Evolutionary conservation across 1,284 basidiomycete species (phyloP), one percentile per base, ranked within the genome.

Genomic region (Lignosus rhinocerotis): DNA sequence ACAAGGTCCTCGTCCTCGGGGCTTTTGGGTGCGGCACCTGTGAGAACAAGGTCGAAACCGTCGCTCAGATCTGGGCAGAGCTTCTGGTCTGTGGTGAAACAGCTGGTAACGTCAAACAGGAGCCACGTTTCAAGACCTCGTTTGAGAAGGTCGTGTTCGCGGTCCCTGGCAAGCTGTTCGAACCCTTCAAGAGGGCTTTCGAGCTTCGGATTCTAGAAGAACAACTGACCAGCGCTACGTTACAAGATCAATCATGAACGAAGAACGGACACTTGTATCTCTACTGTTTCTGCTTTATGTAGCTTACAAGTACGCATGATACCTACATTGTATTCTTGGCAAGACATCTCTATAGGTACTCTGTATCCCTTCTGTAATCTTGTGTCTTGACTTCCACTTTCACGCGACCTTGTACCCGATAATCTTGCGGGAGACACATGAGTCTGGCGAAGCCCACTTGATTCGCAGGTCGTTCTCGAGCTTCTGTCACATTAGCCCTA

Each of bases 51-150:
- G 73, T 79, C 42, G 77, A 76, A 51, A 72, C 76, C 56, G 77
- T 89, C 36, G 86, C 85, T 2, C 69, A 70, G 48, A 74, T 86
- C 14, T 89, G 86, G 85, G 83, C 82, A 14, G 81, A 83, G 68
- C 67, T 84, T 1, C 69, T 83, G 21, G 75, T 75, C 7, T 78
- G 74, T 36, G 77, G 78, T n/a, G 69, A 69, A 17, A 52, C 56
- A 9, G 64, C 67, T 34, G 61, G 57, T 8, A 68, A 69, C 49
- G 52, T 55, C 17, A 56, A 55, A 45, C 59, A 58, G 30, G 63
- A 51, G 46, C 73, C 76, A 43, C 68, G 71, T 53, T 80, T 79
- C 66, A 74, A 72, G 59, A 67, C 75, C 47, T 69, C 74, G 2
- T 81, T 81, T 54, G 75, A 81, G 56, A 71, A 71, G 59, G 68